A percentile compares a stretch with the other conserved stretches of the same genome.
Evolutionary conservation across 148 eudicot genomes (phyloP).

Genomic region (Spergularia bocconei): DNA sequence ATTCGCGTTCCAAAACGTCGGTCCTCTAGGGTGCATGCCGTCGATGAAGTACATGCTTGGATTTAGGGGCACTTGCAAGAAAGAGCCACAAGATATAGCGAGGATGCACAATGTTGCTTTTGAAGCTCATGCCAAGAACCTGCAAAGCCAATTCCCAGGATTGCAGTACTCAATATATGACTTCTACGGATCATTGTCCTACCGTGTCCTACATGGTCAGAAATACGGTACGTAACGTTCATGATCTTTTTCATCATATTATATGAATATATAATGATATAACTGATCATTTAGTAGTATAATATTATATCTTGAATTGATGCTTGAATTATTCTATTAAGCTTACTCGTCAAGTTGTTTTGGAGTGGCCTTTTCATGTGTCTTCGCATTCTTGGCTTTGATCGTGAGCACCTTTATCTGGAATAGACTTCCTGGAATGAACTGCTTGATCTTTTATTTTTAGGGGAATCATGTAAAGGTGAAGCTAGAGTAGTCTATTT

Average conservation of each 20-base stretch:
- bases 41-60: constrained; percentile 30
- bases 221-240: constrained; percentile 33
- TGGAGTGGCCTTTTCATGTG: constrained; percentile 1
- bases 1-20: constrained; percentile 49
- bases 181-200: constrained; percentile 28
- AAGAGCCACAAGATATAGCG: constrained; percentile 32
- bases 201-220: constrained; percentile 23
- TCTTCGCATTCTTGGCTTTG: neutral
- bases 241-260: neutral
- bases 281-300: too few relatives aligned
- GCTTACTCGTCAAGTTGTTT: constrained; percentile 13
- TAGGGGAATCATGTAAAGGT: neutral
- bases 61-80: constrained; percentile 25
- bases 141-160: constrained; percentile 30
- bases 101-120: constrained; percentile 37
- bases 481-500: constrained; percentile 7
- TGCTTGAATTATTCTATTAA: constrained; percentile 1
- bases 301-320: neutral
- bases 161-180: constrained; percentile 43
- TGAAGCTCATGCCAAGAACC: constrained; percentile 9
- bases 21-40: constrained; percentile 48
- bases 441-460: neutral
- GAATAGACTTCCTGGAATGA: neutral
- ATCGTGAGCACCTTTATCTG: neutral
- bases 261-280: neutral